phyloP scores from a whole-genome alignment of 768 basidiomycete genomes.

The Trametes elegans region DNA sequence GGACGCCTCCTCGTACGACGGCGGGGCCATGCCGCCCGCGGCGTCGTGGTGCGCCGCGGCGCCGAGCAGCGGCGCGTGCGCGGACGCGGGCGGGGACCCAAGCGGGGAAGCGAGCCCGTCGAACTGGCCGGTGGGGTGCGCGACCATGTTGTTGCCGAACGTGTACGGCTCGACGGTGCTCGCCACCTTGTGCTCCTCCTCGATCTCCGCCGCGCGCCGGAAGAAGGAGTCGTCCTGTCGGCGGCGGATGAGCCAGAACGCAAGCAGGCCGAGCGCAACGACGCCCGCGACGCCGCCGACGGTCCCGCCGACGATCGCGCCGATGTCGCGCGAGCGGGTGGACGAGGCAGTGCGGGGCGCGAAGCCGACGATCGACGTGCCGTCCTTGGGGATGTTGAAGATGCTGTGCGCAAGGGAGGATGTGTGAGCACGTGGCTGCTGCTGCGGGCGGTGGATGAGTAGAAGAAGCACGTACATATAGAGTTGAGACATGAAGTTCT shows the following conservation, averaged over 20 bases:
- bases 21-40: constrained; percentile 18
- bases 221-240: constrained; percentile 21
- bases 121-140: neutral
- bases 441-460: neutral
- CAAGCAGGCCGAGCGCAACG: constrained; percentile 24
- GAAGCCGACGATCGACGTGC: constrained; percentile 24
- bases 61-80: constrained; percentile 18
- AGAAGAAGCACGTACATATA: constrained; percentile 32
- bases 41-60: constrained; percentile 5
- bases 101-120: neutral
- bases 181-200: constrained; percentile 26
- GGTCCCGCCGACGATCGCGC: constrained; percentile 31
- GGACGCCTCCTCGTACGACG: constrained; percentile 26
- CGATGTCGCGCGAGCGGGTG: constrained; percentile 22
- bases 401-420: constrained; percentile 17
- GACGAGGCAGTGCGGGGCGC: constrained; percentile 19
- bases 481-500: constrained; percentile 26
- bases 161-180: constrained; percentile 27
- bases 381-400: constrained; percentile 25
- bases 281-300: constrained; percentile 31
- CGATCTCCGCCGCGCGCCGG: constrained; percentile 22
- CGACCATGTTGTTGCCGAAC: constrained; percentile 10
- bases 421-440: neutral
- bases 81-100: constrained; percentile 1
- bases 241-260: constrained; percentile 28